Evolutionary conservation across 768 basidiomycete species (phyloP).

Genomic region (Termitomyces sp.): DNA sequence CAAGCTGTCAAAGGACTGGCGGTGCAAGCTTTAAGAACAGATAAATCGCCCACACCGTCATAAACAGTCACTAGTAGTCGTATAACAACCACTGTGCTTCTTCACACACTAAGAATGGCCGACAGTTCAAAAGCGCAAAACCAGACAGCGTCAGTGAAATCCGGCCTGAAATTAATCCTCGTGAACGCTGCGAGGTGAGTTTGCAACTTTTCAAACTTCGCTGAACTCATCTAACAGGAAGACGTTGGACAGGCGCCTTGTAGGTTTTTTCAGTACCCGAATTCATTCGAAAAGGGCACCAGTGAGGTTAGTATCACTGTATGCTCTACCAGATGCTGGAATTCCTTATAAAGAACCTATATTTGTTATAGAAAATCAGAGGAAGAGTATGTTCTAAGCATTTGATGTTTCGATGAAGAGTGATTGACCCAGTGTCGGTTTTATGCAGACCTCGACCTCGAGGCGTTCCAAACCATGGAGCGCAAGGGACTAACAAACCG

Average conservation of each 20-base stretch:
- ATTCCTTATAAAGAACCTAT: not conserved
- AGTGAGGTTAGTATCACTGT: not conserved
- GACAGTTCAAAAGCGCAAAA: not conserved
- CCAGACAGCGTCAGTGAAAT: not conserved
- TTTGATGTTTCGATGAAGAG: not conserved
- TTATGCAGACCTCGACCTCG: not conserved
- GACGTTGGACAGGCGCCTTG: not conserved
- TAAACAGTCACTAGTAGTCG: not conserved
- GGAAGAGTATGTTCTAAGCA: not conserved
- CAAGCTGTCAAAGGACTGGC: not conserved
- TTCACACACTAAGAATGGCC: not conserved
- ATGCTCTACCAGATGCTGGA: not conserved
- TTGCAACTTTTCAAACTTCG: not conserved
- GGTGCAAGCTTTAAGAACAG: not conserved
- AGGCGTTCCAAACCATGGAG: not conserved
- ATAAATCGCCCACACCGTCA: not conserved
- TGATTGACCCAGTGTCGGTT: not conserved
- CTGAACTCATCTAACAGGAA: not conserved
- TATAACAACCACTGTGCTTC: not conserved
- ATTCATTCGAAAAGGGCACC: not conserved
- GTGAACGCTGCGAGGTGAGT: not conserved
- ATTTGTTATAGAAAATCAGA: not conserved
- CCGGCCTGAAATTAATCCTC: not conserved
- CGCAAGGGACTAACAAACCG: not conserved
- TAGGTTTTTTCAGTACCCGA: not conserved